Evolutionary conservation across 1,284 basidiomycete genomes (phyloP), one percentile per base, ranked within the genome.

Genomic region (Ceratobasidium sp.): DNA sequence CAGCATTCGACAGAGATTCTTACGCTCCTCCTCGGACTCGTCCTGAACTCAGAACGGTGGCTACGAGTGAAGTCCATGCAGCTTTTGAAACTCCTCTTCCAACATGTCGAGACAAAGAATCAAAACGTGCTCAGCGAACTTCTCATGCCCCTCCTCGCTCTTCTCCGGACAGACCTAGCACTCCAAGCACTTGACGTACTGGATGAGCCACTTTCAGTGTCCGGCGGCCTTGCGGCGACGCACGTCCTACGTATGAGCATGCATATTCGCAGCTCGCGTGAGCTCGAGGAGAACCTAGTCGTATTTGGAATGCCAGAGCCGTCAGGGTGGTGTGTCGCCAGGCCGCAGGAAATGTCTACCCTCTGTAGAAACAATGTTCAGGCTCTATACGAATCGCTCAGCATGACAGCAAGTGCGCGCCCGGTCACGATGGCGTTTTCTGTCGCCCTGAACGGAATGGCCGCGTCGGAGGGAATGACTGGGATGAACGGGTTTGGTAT

Each of bases 231-330:
- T 49, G 88, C 91, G 3, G 93, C 94, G 0, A 92, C 92, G 77
- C 93, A 95, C 80, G 92, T 96, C n/a, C 85, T 96, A 51, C 90
- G 91, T 8, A 95, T 94, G 94, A 96, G 92, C 84, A 92, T 92
- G 88, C 90, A 92, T 45, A 74, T 75, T 15, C 56, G 66, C 15
- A 75, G 77, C 35, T 65, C 65, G 3, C 68, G 68, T 11, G 80
- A 82, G 87, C 49, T 86, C 86, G 63, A 83, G 86, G 35, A 82
- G 84, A 63, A 82, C 84, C 56, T 82, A 87, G 73, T 60, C 47
- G 88, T 97, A 13, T 97, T 97, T 81, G 94, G 95, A 10, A 86
- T 92, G 26, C 91, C 95, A 1, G 88, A 92, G 76, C 89, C 91
- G 63, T 93, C 92, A 1, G 96, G 95, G 10, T 97, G 95, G 96